A percentile compares a stretch with the other conserved stretches of the same genome.
phyloP scores from a whole-genome alignment of 2,329 filamentous ascomycete genomes.

The Cladobotryum protrusum region DNA sequence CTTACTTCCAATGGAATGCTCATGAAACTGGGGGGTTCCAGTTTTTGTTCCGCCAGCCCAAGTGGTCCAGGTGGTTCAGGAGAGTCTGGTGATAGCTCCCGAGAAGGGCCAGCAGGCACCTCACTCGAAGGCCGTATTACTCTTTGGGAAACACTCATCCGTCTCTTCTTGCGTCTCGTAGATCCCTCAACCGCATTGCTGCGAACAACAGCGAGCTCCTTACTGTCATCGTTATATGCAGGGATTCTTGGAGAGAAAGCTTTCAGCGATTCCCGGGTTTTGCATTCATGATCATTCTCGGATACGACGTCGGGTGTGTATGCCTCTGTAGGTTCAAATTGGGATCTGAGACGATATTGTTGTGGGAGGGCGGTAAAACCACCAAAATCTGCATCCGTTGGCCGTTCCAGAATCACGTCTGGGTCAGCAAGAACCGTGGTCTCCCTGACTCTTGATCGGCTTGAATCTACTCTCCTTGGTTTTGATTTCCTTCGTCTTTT shows the following conservation, averaged over 20 bases:
- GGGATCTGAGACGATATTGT: neutral
- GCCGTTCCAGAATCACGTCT: neutral
- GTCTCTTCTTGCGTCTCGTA: no score
- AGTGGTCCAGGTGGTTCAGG: neutral
- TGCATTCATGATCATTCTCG: no score
- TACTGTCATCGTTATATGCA: neutral
- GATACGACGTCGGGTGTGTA: no score
- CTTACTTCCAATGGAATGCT: conserved; percentile 26
- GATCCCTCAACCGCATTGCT: no score
- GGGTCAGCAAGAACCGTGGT: neutral
- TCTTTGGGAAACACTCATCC: no score
- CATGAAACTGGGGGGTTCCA: conserved; percentile 7
- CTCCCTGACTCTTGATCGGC: neutral
- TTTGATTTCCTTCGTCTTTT: no score
- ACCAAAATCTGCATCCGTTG: neutral
- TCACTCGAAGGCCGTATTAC: no score
- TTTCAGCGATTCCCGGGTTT: neutral
- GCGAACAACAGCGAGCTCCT: neutral
- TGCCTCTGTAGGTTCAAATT: no score
- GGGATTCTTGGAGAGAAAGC: neutral
- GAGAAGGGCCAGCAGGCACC: no score
- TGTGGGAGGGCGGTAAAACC: neutral
- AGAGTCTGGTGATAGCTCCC: no score
- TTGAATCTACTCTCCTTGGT: neutral
- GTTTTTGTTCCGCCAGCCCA: neutral